Conservation (phyloP, 2,329 filamentous ascomycete species). For the Trichoderma arundinaceum region DNA sequence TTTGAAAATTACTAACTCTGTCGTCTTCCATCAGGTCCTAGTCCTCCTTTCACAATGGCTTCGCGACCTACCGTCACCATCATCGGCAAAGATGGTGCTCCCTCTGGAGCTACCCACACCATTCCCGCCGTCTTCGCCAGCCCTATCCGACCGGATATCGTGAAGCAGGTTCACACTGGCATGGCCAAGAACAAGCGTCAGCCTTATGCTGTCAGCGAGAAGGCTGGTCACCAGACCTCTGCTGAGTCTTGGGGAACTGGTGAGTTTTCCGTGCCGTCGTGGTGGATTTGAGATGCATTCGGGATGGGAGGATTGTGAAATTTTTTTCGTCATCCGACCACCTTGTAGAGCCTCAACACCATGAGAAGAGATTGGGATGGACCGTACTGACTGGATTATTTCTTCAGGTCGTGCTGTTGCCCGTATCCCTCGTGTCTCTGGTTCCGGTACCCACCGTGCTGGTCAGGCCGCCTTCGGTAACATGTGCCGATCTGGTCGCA, state of each 20-base stretch:
- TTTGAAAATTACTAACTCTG: conserved; percentile 21
- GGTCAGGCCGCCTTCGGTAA: conserved; percentile 99
- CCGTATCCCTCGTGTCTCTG: conserved; percentile 99
- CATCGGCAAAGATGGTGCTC: conserved; percentile 92
- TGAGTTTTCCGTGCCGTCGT: conserved; percentile 57
- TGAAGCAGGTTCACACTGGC: conserved; percentile 98
- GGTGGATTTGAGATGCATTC: not conserved
- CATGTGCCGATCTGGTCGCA: conserved; percentile 99
- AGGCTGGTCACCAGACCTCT: conserved; percentile 99
- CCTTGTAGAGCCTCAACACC: conserved; percentile 3
- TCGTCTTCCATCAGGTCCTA: conserved; percentile 42
- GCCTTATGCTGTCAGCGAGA: conserved; percentile 99
- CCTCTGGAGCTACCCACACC: conserved; percentile 86
- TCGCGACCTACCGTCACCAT: conserved; percentile 97
- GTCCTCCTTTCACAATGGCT: conserved; percentile 72
- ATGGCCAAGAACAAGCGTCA: conserved; percentile 99
- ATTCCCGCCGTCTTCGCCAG: conserved; percentile 96
- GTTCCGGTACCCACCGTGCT: conserved; percentile 99
- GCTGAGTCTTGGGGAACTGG: conserved; percentile 99
- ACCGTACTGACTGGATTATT: conserved; percentile 13
- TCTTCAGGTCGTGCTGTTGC: conserved; percentile 92
- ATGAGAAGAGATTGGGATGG: not conserved
- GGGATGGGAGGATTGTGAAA: not conserved
- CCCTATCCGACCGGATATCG: conserved; percentile 98
- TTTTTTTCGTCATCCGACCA: not conserved